Evolutionary conservation across 2,329 filamentous ascomycete species (phyloP), one percentile per base, ranked within the genome.

Genomic region (Exophiala phaeomuriformis): DNA sequence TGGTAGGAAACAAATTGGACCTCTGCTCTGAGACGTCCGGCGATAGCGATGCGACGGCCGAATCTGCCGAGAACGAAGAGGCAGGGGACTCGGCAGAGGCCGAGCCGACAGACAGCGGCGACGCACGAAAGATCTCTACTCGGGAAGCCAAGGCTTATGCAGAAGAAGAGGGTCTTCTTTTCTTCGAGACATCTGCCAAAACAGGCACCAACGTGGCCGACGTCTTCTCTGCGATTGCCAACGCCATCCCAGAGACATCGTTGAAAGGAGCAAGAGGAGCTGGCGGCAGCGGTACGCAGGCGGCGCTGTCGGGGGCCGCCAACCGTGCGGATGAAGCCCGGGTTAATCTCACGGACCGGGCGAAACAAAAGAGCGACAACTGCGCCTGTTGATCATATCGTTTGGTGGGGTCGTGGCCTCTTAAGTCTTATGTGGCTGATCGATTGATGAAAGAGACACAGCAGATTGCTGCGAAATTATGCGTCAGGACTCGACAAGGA

Each of bases 141-240:
- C 85, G 88, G 60, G 90, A 96, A 74, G 93, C 90, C 40, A 89
- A 90, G 74, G 77, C 83, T 51, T 98, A 97, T 71, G 93, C 93
- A 5, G 90, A 97, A 63, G 91, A 97, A 71, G 93, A 98, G 72
- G 83, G 85, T 51, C 75, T 98, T 61, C 72, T 98, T 61, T 98
- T 98, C 76, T 97, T 96, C 70, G 93, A 98, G 77, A 98, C 93
- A 10, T 95, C 88, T 69, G 93, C 93, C 45, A 98, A 98, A 83
- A 93, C 89, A 3, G 93, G 93, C 29, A 81, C 86, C 67, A 96
- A 96, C 69, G 93, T 98, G 37, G 83, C 86, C 49, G 91, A 96
- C 64, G 93, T 98, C 32, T 98, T 98, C 68, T 96, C 90, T 43
- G 93, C 93, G 32, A 98, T 98, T 68, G 93, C 93, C 56, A 97